Evolutionary conservation across 1,284 basidiomycete species (phyloP), one percentile per base, ranked within the genome.

Genomic region (Trametes sp.): DNA sequence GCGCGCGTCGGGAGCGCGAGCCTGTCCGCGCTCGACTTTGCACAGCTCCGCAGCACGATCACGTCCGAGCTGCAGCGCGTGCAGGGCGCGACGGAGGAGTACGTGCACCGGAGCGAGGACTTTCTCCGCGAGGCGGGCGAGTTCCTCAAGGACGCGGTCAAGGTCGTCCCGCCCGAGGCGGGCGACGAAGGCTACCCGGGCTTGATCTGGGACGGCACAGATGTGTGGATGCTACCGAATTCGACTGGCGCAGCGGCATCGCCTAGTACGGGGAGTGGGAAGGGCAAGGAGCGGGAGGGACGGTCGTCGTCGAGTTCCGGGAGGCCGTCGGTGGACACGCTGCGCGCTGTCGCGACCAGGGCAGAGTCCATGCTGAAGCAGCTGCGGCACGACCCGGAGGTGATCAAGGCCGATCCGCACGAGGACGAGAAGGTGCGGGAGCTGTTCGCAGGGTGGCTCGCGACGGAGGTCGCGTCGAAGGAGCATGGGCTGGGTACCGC

Each of bases 101-200:
- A 95, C 66, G 91, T 90, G 16, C 87, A 89, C 68, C 89, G 88
- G 76, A 90, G 91, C 67, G 93, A 95, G 72, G 85, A 78, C 21
- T 75, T 93, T 44, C 75, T 96, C 31, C 83, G 87, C 45, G 89
- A 90, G 63, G 89, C 93, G 6, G 85, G 89, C 19, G 89, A 89
- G 59, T 92, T 88, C 59, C 76, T 95, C 33, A 87, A 87, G 60
- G 93, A 95, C 54, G 94, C 94, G 13, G 93, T 98, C 69, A 93
- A 93, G 74, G 89, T 98, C 54, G 82, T 98, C 10, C 95, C 95
- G 0, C 95, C 95, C 0, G 88, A 91, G 45, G 84, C 82, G 41
- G 77, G 73, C 8, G 73, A 73, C 19, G 65, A 74, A 0, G 67
- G 71, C 3, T 72, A 74, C 9, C 75, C 80, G 9, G 83, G 82